A percentile compares a stretch with the other conserved stretches of the same genome.
Conservation (phyloP, 108 stramenopile genomes). For the Stephanodiscus triporus region DNA sequence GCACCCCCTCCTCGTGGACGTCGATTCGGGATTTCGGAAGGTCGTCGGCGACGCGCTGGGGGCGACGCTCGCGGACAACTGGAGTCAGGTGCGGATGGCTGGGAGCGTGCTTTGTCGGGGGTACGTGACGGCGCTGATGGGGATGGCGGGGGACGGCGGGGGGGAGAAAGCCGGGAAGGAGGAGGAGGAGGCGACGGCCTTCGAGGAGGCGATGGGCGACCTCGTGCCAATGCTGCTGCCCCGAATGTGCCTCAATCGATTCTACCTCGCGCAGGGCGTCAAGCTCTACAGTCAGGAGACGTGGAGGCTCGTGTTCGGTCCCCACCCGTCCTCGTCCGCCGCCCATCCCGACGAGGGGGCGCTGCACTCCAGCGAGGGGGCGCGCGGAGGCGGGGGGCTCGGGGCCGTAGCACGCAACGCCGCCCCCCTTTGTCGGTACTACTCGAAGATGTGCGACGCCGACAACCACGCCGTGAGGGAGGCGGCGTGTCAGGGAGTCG, state of each 20-base stretch:
- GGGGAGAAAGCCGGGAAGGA: conserved; percentile 29
- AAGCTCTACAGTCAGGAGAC: conserved; percentile 94
- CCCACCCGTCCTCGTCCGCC: conserved; percentile 8
- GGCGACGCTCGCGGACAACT: conserved; percentile 90
- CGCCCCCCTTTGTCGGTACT: conserved; percentile 89
- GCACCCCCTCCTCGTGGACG: conserved; percentile 1
- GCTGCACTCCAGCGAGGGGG: conserved; percentile 25
- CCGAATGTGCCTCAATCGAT: conserved; percentile 97
- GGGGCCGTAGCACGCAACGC: conserved; percentile 77
- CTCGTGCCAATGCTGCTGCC: conserved; percentile 76
- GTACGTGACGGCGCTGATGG: conserved; percentile 72
- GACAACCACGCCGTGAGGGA: conserved; percentile 97
- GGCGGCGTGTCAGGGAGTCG: conserved; percentile 95
- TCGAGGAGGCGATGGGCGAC: conserved; percentile 45
- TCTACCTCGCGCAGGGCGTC: conserved; percentile 96
- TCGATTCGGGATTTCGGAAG: conserved; percentile 28
- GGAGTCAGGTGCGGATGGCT: conserved; percentile 97
- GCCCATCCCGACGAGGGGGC: conserved; percentile 8
- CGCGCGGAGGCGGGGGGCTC: conserved; percentile 62
- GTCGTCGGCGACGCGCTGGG: conserved; percentile 41
- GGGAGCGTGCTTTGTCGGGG: conserved; percentile 88
- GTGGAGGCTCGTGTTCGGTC: conserved; percentile 83
- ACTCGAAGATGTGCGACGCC: conserved; percentile 90
- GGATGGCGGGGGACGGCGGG: conserved; percentile 26
- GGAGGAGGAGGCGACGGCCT: conserved; percentile 39